Evolutionary conservation across 116 monocot genomes (phyloP).

Genomic region (Papilionanthe hybrid): DNA sequence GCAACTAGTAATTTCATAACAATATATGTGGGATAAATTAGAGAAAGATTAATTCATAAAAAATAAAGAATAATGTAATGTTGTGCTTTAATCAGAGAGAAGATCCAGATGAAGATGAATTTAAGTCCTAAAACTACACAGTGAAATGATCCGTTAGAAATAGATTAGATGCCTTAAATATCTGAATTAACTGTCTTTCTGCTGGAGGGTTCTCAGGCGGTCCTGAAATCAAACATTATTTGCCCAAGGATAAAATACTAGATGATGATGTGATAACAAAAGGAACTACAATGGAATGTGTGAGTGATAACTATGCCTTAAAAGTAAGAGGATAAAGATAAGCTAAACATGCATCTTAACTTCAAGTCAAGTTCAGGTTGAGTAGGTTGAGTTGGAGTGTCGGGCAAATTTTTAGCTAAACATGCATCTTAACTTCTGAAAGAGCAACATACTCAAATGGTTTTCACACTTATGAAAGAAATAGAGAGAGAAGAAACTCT

Average conservation of each 20-base stretch:
- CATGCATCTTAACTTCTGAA: no score
- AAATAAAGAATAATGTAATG: neutral
- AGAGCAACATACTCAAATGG: no score
- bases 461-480: no score
- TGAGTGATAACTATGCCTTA: neutral
- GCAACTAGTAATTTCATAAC: neutral
- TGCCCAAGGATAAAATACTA: neutral
- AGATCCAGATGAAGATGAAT: neutral
- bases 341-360: no score
- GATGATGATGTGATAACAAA: neutral
- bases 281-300: neutral
- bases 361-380: no score
- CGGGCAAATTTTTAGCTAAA: no score
- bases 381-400: no score
- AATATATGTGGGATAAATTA: neutral
- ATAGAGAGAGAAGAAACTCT: no score
- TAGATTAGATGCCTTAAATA: neutral
- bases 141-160: neutral
- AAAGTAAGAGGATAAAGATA: neutral
- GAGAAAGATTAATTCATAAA: neutral
- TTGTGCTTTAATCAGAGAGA: neutral
- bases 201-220: neutral
- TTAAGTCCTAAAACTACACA: neutral
- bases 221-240: neutral
- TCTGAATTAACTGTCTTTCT: neutral